Conservation (phyloP, 2,329 filamentous ascomycete species). For the Cladosporium austrohemisphaericum region DNA sequence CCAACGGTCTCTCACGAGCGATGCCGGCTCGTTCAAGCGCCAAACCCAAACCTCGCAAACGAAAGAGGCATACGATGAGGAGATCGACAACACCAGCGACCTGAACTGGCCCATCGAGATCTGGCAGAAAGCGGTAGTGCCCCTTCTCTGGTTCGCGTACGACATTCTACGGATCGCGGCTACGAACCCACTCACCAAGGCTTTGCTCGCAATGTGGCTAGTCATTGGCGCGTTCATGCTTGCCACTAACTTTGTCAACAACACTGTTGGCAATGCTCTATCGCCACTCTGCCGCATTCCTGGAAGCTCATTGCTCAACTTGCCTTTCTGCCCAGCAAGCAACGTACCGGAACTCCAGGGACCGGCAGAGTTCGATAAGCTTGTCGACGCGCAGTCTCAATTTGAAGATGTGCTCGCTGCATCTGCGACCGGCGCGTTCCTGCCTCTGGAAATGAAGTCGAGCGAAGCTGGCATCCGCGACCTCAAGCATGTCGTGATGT, state of each 20-base stretch:
- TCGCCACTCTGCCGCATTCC: conserved; percentile 69
- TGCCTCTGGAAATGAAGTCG: conserved; percentile 76
- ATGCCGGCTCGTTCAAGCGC: conserved; percentile 26
- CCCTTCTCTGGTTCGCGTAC: conserved; percentile 47
- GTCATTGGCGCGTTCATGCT: conserved; percentile 57
- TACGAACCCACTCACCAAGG: conserved; percentile 58
- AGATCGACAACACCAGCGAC: conserved; percentile 25
- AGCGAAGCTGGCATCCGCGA: conserved; percentile 72
- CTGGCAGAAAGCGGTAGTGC: conserved; percentile 33
- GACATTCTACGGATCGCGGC: conserved; percentile 59
- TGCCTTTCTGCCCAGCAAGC: conserved; percentile 58
- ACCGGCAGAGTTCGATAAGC: conserved; percentile 64
- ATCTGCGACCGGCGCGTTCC: conserved; percentile 59
- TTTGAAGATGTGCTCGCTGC: conserved; percentile 73
- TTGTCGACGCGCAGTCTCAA: conserved; percentile 70
- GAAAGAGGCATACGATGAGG: conserved; percentile 21
- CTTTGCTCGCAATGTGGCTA: conserved; percentile 60
- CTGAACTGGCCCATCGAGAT: conserved; percentile 21
- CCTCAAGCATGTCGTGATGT: conserved; percentile 66
- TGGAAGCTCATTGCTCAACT: conserved; percentile 56
- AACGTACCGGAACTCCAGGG: conserved; percentile 25
- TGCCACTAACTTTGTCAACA: conserved; percentile 59
- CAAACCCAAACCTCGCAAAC: conserved; percentile 14
- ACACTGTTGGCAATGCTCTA: conserved; percentile 58
- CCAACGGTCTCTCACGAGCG: conserved; percentile 29